Percentiles rank a stretch among this genome's conserved stretches.
Evolutionary conservation across 345 rosid species (phyloP).

Genomic region (Zanthoxylum bungeanum): DNA sequence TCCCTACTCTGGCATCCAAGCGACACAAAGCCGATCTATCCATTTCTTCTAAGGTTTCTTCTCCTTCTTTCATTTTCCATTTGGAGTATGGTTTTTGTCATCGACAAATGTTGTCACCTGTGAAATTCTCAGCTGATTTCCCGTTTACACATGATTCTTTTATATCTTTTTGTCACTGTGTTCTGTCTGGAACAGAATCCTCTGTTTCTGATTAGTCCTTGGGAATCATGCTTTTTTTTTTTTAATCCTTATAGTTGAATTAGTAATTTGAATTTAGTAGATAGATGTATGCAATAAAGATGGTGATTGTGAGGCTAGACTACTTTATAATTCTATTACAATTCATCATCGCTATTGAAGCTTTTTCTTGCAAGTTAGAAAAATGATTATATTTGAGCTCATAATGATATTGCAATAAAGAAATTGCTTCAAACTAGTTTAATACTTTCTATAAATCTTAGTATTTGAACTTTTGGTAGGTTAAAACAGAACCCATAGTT

Average conservation of each 20-base stretch:
- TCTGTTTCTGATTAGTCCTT: neutral
- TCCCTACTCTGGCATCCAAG: constrained; percentile 57
- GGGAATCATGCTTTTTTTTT: neutral
- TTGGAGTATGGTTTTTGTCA: neutral
- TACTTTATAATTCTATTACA: neutral
- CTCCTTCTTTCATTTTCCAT: neutral
- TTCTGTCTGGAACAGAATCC: neutral
- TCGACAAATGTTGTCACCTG: neutral
- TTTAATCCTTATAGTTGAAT: neutral
- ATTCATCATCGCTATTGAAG: neutral
- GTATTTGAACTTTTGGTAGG: neutral
- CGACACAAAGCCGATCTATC: constrained; percentile 75
- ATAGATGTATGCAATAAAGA: neutral
- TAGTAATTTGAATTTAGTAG: too few species aligned
- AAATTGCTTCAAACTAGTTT: neutral
- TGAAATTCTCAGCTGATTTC: neutral
- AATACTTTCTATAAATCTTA: neutral
- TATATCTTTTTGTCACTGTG: neutral
- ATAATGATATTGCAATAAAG: neutral
- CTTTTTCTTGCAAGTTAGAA: neutral
- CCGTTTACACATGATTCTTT: neutral
- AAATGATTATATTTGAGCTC: neutral
- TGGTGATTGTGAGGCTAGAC: neutral
- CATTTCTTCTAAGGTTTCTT: constrained; percentile 67
- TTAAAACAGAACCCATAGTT: neutral